These are phyloP conservation scores for Haematococcus lacustris DNA, from an alignment of 139 green algal genomes.

Conservation along the genomic window DNA sequence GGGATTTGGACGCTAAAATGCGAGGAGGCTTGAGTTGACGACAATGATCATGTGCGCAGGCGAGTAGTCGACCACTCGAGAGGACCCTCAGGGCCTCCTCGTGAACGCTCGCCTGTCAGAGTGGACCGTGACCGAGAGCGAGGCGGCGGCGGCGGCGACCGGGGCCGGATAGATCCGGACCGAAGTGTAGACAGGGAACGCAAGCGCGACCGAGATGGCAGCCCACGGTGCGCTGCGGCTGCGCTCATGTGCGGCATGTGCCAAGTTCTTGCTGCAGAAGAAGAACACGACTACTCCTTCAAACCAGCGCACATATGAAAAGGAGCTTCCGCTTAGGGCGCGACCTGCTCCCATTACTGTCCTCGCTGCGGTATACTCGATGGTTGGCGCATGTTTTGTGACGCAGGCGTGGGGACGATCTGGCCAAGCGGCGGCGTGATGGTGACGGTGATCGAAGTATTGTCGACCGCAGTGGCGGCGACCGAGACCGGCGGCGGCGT, in stretches of 20 bases:
- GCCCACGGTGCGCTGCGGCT: constrained; percentile 9
- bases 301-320: no score
- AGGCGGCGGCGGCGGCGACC: constrained; percentile 7
- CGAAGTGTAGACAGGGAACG: constrained; percentile 9
- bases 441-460: no score
- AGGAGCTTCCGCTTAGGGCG: no score
- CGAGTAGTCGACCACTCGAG: neutral
- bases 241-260: neutral
- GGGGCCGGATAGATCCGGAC: constrained; percentile 2
- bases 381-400: neutral
- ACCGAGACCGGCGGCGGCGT: no score
- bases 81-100: neutral
- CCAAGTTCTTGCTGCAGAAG: neutral
- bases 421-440: neutral
- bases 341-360: neutral
- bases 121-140: neutral
- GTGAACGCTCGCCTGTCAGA: neutral
- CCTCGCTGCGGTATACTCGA: neutral
- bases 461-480: no score
- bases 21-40: neutral
- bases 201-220: constrained; percentile 23
- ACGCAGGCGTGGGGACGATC: neutral
- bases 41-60: neutral
- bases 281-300: no score
- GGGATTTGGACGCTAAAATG: neutral